Base-by-base conservation (phyloP, 2,329 filamentous ascomycete species). In the Colletotrichum liriopes region DNA sequence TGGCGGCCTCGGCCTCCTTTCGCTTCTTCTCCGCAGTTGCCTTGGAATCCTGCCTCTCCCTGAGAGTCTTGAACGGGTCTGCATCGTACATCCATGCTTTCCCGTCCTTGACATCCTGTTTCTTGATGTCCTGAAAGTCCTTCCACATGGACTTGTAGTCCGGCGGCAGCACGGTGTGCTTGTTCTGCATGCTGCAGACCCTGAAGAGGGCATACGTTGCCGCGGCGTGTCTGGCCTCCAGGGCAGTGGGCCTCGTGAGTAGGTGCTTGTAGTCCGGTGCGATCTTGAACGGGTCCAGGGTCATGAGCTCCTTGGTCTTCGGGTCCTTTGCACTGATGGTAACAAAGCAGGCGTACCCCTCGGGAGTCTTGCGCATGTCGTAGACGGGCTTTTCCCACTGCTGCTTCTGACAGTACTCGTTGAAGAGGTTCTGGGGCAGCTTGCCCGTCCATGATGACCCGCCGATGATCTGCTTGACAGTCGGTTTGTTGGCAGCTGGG, bases 371-470 rank as follows among this genome's bases (percentile, higher is more conserved):
- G 75, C 87, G 89, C 87, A 94, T 94, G 75, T 93, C 93, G 82
- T 98, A 99, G 74, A 97, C 95, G 2, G 96, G 96, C 80, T 92
- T 96, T 75, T 94, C 93, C 96, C 96, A 99, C 80, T 94, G 94
- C 81, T 97, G 94, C 82, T 96, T 97, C 84, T 98, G 95, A 78
- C 95, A 98, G 83, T 97, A 94, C 86, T 98, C 96, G 45, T 93
- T 94, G 74, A 98, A 89, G 77, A 98, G 88, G 80, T 97, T 98
- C 75, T 98, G 93, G 1, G 96, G 96, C 41, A 99, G 86, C 81
- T 99, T 99, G 51, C 96, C 96, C 0, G 96, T 99, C 96, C 96
- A 99, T 76, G 95, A 98, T 71, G 94, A 91, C 60, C 96, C 96
- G 52, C 95, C 96, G 78, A 99, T 97, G 75, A 99, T 86, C 77